phyloP scores from a whole-genome alignment of 208 protist species.

The Trypanosoma cruzi region DNA sequence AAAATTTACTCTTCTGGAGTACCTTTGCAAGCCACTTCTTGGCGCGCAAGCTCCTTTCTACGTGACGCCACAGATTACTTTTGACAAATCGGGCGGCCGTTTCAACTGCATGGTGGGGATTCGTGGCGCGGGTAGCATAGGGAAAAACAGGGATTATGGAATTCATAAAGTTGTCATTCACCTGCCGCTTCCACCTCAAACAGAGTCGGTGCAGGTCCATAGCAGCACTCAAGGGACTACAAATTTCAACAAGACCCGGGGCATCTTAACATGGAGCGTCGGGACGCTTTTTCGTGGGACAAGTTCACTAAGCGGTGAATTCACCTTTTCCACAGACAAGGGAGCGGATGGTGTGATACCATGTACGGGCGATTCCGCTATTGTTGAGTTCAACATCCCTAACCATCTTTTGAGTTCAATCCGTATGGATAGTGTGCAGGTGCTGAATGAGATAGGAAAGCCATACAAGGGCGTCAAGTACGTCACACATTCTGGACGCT shows the following conservation, averaged over 20 bases:
- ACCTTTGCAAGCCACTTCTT: constrained; percentile 58
- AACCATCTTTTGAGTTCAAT: constrained; percentile 73
- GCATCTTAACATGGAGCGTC: constrained; percentile 79
- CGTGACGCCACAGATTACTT: constrained; percentile 88
- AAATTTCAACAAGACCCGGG: constrained; percentile 62
- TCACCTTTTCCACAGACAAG: constrained; percentile 41
- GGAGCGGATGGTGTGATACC: constrained; percentile 24
- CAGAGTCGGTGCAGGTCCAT: constrained; percentile 56
- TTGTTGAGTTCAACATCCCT: constrained; percentile 73
- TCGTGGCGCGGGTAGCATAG: constrained; percentile 25
- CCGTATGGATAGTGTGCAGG: constrained; percentile 82
- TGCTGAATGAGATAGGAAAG: constrained; percentile 74
- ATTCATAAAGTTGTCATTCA: constrained; percentile 74
- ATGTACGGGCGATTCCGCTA: constrained; percentile 35
- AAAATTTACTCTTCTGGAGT: constrained; percentile 87
- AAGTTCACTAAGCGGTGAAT: constrained; percentile 75
- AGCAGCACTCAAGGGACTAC: constrained; percentile 73
- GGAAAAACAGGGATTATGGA: constrained; percentile 43
- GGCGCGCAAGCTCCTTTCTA: constrained; percentile 77
- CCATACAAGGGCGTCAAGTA: constrained; percentile 93
- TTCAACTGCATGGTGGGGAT: constrained; percentile 91
- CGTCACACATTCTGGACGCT: constrained; percentile 72
- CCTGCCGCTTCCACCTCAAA: constrained; percentile 65
- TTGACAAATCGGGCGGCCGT: constrained; percentile 61
- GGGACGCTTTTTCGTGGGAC: constrained; percentile 60